Evolutionary conservation across 768 basidiomycete species (phyloP).

Genomic region (Myochromella boudieri): DNA sequence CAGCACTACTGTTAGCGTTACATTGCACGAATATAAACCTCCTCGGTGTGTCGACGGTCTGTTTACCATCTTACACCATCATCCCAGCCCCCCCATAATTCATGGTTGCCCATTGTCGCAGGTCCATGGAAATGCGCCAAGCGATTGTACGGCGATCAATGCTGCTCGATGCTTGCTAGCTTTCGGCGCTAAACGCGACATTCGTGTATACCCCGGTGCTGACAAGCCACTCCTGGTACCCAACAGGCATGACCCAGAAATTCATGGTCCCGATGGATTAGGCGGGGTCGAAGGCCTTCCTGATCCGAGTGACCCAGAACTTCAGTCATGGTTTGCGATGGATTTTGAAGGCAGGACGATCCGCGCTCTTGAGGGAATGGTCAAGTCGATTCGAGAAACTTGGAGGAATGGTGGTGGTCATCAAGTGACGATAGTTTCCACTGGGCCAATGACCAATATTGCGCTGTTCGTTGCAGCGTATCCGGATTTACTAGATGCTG

Average conservation of each 20-base stretch:
- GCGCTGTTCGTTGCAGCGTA: constrained; percentile 63
- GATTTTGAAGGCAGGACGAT: constrained; percentile 39
- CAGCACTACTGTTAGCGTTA: constrained; percentile 75
- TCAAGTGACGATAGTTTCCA: constrained; percentile 70
- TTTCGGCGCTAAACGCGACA: constrained; percentile 57
- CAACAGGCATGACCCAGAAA: constrained; percentile 66
- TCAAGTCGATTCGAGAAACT: constrained; percentile 45
- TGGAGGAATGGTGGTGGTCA: constrained; percentile 61
- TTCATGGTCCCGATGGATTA: constrained; percentile 82
- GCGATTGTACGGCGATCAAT: constrained; percentile 63
- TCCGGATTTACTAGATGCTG: constrained; percentile 47
- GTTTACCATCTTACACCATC: background rate
- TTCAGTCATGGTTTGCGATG: constrained; percentile 49
- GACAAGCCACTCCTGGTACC: constrained; percentile 64
- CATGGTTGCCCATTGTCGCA: constrained; percentile 24
- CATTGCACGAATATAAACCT: constrained; percentile 65
- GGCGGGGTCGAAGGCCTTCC: constrained; percentile 84
- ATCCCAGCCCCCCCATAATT: background rate
- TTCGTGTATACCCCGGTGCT: constrained; percentile 72
- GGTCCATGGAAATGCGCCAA: constrained; percentile 81
- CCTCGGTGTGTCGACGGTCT: constrained; percentile 82
- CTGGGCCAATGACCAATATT: constrained; percentile 85
- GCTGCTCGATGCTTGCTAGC: constrained; percentile 77
- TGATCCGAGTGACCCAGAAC: constrained; percentile 40
- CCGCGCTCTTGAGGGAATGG: constrained; percentile 72